Evolutionary conservation across 1,284 basidiomycete species (phyloP), one percentile per base, ranked within the genome.

Genomic region (Rhodotorula sp.): DNA sequence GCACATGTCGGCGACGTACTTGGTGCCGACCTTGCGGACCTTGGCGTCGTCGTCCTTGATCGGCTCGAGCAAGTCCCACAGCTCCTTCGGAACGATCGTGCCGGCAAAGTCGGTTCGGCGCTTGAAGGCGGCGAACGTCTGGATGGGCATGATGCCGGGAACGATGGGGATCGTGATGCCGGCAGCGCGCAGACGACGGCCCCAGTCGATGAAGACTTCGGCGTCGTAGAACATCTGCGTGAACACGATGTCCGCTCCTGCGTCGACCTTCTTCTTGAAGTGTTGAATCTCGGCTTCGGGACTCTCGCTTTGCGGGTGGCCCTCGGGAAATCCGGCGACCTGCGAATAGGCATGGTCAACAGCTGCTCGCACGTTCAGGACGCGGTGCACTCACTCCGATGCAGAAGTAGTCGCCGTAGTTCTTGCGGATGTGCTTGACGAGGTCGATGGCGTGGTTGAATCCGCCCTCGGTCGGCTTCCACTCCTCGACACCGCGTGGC

Each of bases 141-240:
- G 96, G 68, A 99, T 92, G 0, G 96, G 96, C 94, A 99, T 98
- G 70, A 99, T 87, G 9, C 94, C 93, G 4, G 96, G 94, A 65
- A 99, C 89, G 76, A 99, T 89, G 1, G 95, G 94, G 20, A 94
- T 86, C 1, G 82, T 86, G 78, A 99, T 94, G 44, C 94, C 95
- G 80, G 83, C 87, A 28, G 81, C 83, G 69, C 92, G 84, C 54
- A 92, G 87, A 75, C 86, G 87, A 74, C 83, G 80, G 22, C 89
- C 81, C 94, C 93, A 97, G 62, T 83, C 80, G 62, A 93, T 82
- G 81, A 95, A 95, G 60, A 87, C 70, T 31, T 92, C 88, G 47
- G 90, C 88, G 76, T 98, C 94, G 82, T 99, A 99, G 81, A 99
- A 99, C 64, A 99, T 85, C 78, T 99, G 96, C 0, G 96, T 98